Conservation (phyloP, 1,284 basidiomycete genomes). For the Chondrostereum purpureum region DNA sequence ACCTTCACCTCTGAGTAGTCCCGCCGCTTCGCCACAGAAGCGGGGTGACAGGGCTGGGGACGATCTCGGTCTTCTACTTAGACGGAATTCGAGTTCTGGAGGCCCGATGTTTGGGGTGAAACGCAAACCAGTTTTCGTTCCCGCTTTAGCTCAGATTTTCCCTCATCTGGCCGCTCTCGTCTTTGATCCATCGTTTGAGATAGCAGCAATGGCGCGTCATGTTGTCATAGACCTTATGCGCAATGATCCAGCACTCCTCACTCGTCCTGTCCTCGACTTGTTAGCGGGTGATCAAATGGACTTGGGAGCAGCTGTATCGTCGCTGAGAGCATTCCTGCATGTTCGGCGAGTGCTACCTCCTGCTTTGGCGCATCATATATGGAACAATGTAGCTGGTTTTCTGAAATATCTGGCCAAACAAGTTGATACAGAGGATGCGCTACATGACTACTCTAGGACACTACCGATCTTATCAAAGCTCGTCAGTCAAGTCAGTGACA, state of each 20-base stretch:
- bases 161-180: slow-evolving; percentile 45
- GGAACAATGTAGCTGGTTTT: slow-evolving; percentile 68
- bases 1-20: slow-evolving; percentile 20
- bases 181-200: slow-evolving; percentile 45
- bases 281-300: slow-evolving; percentile 45
- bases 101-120: slow-evolving; percentile 40
- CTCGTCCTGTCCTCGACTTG: slow-evolving; percentile 58
- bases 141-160: slow-evolving; percentile 47
- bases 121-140: slow-evolving; percentile 61
- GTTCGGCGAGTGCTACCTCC: slow-evolving; percentile 52
- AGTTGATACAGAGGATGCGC: slow-evolving; percentile 32
- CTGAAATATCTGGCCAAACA: slow-evolving; percentile 54
- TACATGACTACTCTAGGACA: slow-evolving; percentile 48
- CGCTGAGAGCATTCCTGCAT: slow-evolving; percentile 50
- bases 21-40: slow-evolving; percentile 23
- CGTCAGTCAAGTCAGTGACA: slow-evolving; percentile 58
- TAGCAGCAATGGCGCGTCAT: slow-evolving; percentile 52
- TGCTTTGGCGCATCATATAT: slow-evolving; percentile 56
- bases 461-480: slow-evolving; percentile 55
- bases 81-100: slow-evolving; percentile 48
- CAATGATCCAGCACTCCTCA: slow-evolving; percentile 62
- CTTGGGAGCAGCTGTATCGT: slow-evolving; percentile 37
- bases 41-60: slow-evolving; percentile 23
- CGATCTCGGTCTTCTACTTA: slow-evolving; percentile 30
- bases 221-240: slow-evolving; percentile 66